These are phyloP conservation scores for Penium margaritaceum DNA, from an alignment of 139 green algal species.

Conservation along the genomic window DNA sequence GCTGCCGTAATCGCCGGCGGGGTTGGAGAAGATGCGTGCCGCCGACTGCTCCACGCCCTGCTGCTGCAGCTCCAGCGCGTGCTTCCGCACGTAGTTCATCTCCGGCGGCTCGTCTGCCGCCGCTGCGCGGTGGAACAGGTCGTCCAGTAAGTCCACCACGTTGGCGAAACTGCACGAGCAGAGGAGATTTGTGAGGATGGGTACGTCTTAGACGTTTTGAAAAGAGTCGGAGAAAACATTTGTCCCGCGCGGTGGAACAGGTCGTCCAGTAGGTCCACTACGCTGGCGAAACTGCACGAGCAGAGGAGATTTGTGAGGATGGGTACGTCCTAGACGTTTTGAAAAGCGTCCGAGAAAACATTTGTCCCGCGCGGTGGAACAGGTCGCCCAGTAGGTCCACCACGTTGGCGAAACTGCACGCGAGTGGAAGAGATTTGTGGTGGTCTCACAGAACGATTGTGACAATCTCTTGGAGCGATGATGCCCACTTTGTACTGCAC, in stretches of 20 bases:
- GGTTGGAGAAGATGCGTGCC: slow-evolving; percentile 87
- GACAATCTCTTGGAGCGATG: too few species aligned
- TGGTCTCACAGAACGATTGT: too few species aligned
- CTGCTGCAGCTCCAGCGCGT: slow-evolving; percentile 55
- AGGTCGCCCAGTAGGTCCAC: slow-evolving; percentile 63
- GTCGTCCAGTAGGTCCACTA: slow-evolving; percentile 92
- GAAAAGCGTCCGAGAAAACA: too few species aligned
- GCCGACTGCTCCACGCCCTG: slow-evolving; percentile 53
- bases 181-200: not conserved
- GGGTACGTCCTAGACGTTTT: too few species aligned
- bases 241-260: slow-evolving; percentile 65
- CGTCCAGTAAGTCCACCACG: slow-evolving; percentile 88
- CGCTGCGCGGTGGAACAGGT: slow-evolving; percentile 71
- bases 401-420: not conserved
- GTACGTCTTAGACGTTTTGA: not conserved
- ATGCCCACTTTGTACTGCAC: too few species aligned
- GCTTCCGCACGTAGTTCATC: slow-evolving; percentile 86
- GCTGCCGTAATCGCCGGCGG: slow-evolving; percentile 81
- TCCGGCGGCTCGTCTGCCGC: slow-evolving; percentile 67
- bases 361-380: too few species aligned
- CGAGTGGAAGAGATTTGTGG: too few species aligned
- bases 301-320: not conserved
- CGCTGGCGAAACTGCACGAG: slow-evolving; percentile 45
- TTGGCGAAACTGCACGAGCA: slow-evolving; percentile 42
- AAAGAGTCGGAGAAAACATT: not conserved